Evolutionary conservation across 306 rosid genomes (phyloP), one percentile per base, ranked within the genome.

Genomic region (Quercus glauca): DNA sequence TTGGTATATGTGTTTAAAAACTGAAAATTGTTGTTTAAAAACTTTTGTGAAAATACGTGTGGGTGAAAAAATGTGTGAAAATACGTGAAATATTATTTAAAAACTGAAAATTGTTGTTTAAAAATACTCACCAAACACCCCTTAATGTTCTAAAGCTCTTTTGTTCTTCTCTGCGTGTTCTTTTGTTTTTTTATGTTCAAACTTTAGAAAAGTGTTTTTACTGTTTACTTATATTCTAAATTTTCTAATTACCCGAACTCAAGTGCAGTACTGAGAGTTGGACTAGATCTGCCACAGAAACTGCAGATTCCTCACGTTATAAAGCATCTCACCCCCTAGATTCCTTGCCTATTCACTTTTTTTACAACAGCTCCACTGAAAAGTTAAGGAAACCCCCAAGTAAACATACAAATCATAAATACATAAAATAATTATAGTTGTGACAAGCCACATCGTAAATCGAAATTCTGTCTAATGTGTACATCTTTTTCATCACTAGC

Each of bases 401-500:
- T 77, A 55, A 78, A 75, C 53, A 25, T 52, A 43, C 45, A 68
- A 68, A 73, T 63, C 26, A 75, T 45, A 14, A 73, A 68, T 73
- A 51, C 55, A 57, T 71, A 76, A 64, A 76, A 35, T 67, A 78
- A 73, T 70, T 78, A 79, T 59, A 74, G 57, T 23, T 55, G 64
- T 69, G 23, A 73, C 60, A 35, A 75, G 65, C 65, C 75, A 18
- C 83, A 69, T 77, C 17, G 85, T 68, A 77, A 84, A 28, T 49
- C 84, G 51, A 68, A 80, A 76, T 57, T 71, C 53, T 53, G 41
- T 25, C 23, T 41, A 53, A 41, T 52, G 51, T 63, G 31, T 49
- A 29, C 18, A 14, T 12, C 20, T 29, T 55, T 67, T 23, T 6
- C 37, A 41, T 45, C 55, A 9, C 26, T 7, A 28, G 21, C 52